Evolutionary conservation across 1,284 basidiomycete genomes (phyloP), one percentile per base, ranked within the genome.

Genomic region (Ganoderma lucidum): DNA sequence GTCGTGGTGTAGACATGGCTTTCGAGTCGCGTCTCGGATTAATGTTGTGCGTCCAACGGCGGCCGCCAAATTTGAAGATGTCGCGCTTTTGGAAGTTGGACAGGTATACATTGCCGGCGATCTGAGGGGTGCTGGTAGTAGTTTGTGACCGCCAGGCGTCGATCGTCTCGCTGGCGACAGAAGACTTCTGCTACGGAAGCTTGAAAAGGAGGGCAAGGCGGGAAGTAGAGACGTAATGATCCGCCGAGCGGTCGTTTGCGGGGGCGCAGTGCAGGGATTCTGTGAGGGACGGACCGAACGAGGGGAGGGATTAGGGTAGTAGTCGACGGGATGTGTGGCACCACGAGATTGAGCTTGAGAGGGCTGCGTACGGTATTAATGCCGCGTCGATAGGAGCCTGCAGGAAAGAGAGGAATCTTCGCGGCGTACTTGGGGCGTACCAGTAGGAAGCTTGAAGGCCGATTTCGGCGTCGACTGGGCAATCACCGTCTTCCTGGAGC

Each of bases 91-190:
- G n/a, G 48, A 28, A 12, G 19, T 10, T n/a, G 23, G 9, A 10
- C 45, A 6, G 10, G 39, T 35, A 5, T 3, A 48, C 19, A 19
- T 19, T 19, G 19, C 19, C 45, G n/a, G 45, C 45, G n/a, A 23
- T 23, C 23, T 12, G 48, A 28, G 23, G 8, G 10, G 48, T 12
- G 23, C n/a, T 23, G 48, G 12, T 12, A 23, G n/a, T 12, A 23
- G n/a, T 23, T 6, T 23, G 23, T 6, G n/a, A 28, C 10, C 9
- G 1, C 23, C 48, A 23, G 48, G 48, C 19, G 48, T 48, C 9
- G 48, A 51, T 51, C 48, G 48, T 51, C 48, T 51, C 48, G 48
- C 48, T 51, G 48, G 23, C 48, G 48, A 51, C 48, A 14, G 48
- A 28, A 28, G 8, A 28, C n/a, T 2, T 28, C 4, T 10, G n/a